Base-by-base conservation (phyloP, 2,329 filamentous ascomycete genomes). In the Fusarium beomiforme region DNA sequence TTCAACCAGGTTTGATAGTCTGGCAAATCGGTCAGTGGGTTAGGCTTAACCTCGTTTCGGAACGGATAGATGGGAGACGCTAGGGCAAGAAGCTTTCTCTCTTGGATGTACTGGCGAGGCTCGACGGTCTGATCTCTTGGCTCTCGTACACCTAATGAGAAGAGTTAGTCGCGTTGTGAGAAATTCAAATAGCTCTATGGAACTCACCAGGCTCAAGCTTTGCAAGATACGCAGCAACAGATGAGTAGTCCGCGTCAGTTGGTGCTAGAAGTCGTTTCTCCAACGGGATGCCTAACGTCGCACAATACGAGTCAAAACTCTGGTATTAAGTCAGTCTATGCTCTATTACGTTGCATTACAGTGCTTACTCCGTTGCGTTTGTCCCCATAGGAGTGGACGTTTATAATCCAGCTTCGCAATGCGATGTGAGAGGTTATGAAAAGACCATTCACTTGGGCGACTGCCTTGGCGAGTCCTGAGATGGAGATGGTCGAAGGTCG, bases 261-360 rank as follows among this genome's bases (percentile, higher is more conserved):
- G 49, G 36, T 4, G 26, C 43, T 8, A 17, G 8, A 4, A 63
- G 0, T 14, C 9, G 24, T 6, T 1, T 37, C 8, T 65, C 58
- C 10, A 56, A 11, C 0, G 58, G 58, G 2, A 65, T 8, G 5
- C 62, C 58, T n/a, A 63, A 2, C 0, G 42, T 56, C 2, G 47
- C 16, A 14, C 12, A 16, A 12, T 50, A 34, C 14, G 4, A 29
- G 4, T 50, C 47, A 3, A 34, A 19, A 3, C 11, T 6, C 46
- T 50, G 11, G 5, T 5, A 0, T 23, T 2, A 14, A 33, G 29
- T 49, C 14, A 31, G n/a, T 21, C n/a, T n/a, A n/a, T n/a, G 3
- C 7, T 9, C 1, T 14, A 5, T 21, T 14, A 5, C 17, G 2
- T 5, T 1, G 13, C 4, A 2, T 10, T 10, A 0, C 1, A 2